Evolutionary conservation across 2,329 filamentous ascomycete species (phyloP), one percentile per base, ranked within the genome.

Genomic region (Fusarium tuaranense): DNA sequence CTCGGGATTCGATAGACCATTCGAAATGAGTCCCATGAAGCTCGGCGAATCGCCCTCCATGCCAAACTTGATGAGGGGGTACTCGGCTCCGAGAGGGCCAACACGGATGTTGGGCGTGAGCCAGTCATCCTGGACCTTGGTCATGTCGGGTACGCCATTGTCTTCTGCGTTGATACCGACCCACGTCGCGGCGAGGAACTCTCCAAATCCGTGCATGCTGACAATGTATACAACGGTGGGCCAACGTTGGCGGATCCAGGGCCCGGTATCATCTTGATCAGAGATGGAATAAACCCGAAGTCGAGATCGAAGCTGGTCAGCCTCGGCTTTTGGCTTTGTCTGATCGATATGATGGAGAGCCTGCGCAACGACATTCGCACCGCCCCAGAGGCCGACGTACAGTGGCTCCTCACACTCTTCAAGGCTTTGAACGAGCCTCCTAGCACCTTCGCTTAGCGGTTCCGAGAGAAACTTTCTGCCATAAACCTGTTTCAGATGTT

Each of bases 1-100:
- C n/a, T 55, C 70, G 1, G 70, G 64, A 5, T 69, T 22, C 0
- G 68, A 69, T 0, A 72, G 44, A 2, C 70, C 70, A 6, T 72
- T 72, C 4, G 64, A 53, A 0, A 72, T 72, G 12, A 58, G n/a
- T 8, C 53, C 12, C 46, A 51, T 51, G 46, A 51, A 51, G 46
- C 46, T 51, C 2, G 46, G 46, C 46, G 46, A 51, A 9, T 51
- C 46, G 16, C 46, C 46, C 46, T 30, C 46, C 46, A 51, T 51
- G 16, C 46, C 46, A n/a, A 51, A 51, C 5, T 9, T 25, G 46
- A 51, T 51, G 25, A 51, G 16, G 1, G 46, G 46, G 16, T 51
- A 51, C 9, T 51, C 46, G 5, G 46, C 25, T 6, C 46, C 46
- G 25, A 51, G 46, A 9, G 46, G 46, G 16, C 46, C 46, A 27